A percentile compares a stretch with the other conserved stretches of the same genome.
Conservation (phyloP, 306 rosid genomes). For the Potentilla sterilis region DNA sequence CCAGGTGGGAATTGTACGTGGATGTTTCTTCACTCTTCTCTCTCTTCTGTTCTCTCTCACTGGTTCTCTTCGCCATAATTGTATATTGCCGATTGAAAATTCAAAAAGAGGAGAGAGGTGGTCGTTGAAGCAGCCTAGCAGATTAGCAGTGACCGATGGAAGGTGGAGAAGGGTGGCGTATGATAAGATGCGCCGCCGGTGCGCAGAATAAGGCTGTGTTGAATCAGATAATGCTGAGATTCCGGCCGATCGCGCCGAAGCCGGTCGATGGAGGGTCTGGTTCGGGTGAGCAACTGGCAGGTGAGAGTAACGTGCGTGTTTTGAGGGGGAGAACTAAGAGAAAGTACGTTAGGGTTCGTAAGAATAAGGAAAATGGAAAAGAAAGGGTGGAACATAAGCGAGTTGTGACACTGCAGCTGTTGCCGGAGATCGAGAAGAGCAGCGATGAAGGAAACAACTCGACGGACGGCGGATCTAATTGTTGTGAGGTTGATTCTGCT, state of each 20-base stretch:
- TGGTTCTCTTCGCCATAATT: constrained; percentile 8
- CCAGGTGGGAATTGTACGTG: constrained; percentile 24
- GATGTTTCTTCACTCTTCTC: constrained; percentile 12
- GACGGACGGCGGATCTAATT: constrained; percentile 23
- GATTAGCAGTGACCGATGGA: constrained; percentile 20
- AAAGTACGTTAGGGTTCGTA: constrained; percentile 61
- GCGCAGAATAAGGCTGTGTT: constrained; percentile 22
- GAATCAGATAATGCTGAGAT: constrained; percentile 42
- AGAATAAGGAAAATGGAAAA: neutral
- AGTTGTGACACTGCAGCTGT: constrained; percentile 39
- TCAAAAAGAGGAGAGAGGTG: neutral
- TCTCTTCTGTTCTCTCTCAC: neutral
- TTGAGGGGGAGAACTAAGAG: constrained; percentile 41
- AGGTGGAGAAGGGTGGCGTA: constrained; percentile 21
- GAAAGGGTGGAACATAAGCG: neutral
- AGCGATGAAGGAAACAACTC: constrained; percentile 8
- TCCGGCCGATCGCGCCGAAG: constrained; percentile 74
- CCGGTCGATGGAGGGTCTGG: constrained; percentile 30
- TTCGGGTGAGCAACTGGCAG: neutral
- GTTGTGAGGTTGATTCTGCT: neutral
- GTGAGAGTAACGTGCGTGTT: neutral
- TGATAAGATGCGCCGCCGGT: constrained; percentile 15
- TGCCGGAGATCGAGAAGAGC: constrained; percentile 31
- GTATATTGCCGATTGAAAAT: neutral
- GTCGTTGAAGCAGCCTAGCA: too few species aligned